Base-by-base conservation (phyloP, 495 filamentous ascomycete genomes). In the Corynascus novoguineensis region DNA sequence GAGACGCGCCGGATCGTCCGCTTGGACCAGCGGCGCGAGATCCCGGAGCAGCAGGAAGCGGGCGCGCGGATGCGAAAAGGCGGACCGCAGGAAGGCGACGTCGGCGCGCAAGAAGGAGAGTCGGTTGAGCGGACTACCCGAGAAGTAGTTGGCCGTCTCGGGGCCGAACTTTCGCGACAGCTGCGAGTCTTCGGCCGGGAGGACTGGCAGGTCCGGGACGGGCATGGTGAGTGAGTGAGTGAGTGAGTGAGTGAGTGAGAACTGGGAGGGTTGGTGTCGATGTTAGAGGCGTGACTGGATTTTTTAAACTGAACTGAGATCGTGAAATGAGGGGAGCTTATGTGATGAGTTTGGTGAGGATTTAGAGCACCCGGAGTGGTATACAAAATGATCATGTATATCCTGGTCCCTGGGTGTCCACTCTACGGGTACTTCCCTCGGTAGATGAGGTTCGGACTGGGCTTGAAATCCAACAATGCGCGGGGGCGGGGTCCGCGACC, bases 91-190 rank as follows among this genome's bases (percentile, higher is more conserved):
- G 69, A 97, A 98, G 4, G 69, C 64, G 60, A 91, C 83, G 58
- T 96, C 86, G 17, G 78, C 75, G 25, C 93, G 87, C 37, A 97
- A 77, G 68, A 97, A 98, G 1, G 90, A 92, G 3, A 97, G 78
- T 5, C 80, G 73, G 64, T 82, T 82, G 27, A 82, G 60, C 0
- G 78, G 77, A 46, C 68, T 72, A 80, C 91, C 90, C 56, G 89
- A 87, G 76, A 96, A 97, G 80, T 97, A 98, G 75, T 98, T 97
- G 61, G 86, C 84, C 12, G 90, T 83, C 74, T 97, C 93, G 61
- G 78, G 85, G 64, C 93, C 93, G 71, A 96, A 97, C 58, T 88
- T 93, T 46, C 85, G 80, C 41, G 86, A 83, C 62, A 98, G 75
- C 84, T 92, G 91, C 7, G 87, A 89, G 75, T 92, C 83, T 64